Evolutionary conservation across 2,329 filamentous ascomycete genomes (phyloP).

Genomic region (Neofusicoccum kwambonambiense): DNA sequence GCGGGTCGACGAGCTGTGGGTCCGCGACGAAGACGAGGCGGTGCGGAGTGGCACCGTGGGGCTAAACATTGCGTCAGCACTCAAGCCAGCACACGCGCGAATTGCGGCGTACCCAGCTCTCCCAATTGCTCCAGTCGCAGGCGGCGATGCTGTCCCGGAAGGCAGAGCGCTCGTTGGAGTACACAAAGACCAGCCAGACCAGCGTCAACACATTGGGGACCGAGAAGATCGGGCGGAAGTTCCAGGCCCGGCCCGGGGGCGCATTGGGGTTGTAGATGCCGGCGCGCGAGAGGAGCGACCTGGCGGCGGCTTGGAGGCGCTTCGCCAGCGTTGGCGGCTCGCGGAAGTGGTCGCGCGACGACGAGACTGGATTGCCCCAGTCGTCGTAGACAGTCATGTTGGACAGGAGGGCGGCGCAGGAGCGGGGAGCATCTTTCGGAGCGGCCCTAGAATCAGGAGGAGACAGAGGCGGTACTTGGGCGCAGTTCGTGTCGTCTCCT

Average conservation of each 20-base stretch:
- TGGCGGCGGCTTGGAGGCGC: constrained; percentile 30
- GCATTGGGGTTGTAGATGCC: constrained; percentile 6
- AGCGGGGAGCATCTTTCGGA: constrained; percentile 10
- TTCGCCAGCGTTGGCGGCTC: constrained; percentile 35
- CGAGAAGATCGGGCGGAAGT: constrained; percentile 17
- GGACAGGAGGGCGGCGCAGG: background rate
- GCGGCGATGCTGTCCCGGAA: constrained; percentile 68
- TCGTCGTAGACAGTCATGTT: constrained; percentile 41
- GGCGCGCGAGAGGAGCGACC: constrained; percentile 21
- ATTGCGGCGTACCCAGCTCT: constrained; percentile 71
- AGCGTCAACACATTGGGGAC: constrained; percentile 66
- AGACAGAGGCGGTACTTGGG: background rate
- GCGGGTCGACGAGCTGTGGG: constrained; percentile 87
- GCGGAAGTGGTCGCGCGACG: constrained; percentile 29
- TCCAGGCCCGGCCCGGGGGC: constrained; percentile 4
- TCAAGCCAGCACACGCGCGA: background rate
- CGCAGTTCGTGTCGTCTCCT: background rate
- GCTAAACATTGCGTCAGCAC: constrained; percentile 52
- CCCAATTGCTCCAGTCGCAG: constrained; percentile 86
- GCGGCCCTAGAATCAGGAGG: background rate
- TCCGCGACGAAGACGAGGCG: constrained; percentile 83
- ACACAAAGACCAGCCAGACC: constrained; percentile 73
- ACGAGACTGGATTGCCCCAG: constrained; percentile 37
- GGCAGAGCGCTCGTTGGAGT: constrained; percentile 81
- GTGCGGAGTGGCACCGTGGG: constrained; percentile 74